Conservation (phyloP, 768 basidiomycete species). For the Agaricus blazei region DNA sequence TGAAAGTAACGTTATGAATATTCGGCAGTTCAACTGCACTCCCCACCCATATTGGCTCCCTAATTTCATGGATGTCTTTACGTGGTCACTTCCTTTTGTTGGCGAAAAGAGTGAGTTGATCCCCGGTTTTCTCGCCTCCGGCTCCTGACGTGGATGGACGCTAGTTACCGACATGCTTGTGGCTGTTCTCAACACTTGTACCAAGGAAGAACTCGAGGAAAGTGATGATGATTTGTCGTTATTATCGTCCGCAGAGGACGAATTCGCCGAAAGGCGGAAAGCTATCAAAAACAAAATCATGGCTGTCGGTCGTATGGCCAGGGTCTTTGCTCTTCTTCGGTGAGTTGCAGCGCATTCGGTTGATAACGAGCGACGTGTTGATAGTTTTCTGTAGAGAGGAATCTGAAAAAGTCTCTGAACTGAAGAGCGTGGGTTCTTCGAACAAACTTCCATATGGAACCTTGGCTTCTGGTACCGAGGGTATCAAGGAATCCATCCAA, state of each 20-base stretch:
- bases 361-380: not conserved
- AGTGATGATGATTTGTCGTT: slow-evolving; percentile 51
- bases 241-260: slow-evolving; percentile 38
- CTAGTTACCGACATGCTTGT: slow-evolving; percentile 98
- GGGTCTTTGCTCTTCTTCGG: slow-evolving; percentile 95
- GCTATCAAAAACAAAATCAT: slow-evolving; percentile 98
- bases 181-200: slow-evolving; percentile 92
- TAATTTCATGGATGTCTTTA: slow-evolving; percentile 99
- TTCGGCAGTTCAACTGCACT: slow-evolving; percentile 94
- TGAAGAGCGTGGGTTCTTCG: slow-evolving; percentile 86
- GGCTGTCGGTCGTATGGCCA: slow-evolving; percentile 93
- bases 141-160: slow-evolving; percentile 4
- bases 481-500: slow-evolving; percentile 90
- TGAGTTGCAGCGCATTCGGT: slow-evolving; percentile 29
- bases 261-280: slow-evolving; percentile 71
- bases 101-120: slow-evolving; percentile 85
- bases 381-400: slow-evolving; percentile 65
- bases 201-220: slow-evolving; percentile 94
- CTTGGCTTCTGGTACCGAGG: slow-evolving; percentile 85
- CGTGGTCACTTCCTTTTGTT: slow-evolving; percentile 97
- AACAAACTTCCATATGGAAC: slow-evolving; percentile 76
- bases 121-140: not conserved
- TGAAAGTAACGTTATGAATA: slow-evolving; percentile 98
- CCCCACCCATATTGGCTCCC: slow-evolving; percentile 98
- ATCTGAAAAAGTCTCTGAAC: slow-evolving; percentile 94